A percentile compares a stretch with the other conserved stretches of the same genome.
Evolutionary conservation across 2,329 filamentous ascomycete species (phyloP).

Genomic region (Xylariaceae sp.): DNA sequence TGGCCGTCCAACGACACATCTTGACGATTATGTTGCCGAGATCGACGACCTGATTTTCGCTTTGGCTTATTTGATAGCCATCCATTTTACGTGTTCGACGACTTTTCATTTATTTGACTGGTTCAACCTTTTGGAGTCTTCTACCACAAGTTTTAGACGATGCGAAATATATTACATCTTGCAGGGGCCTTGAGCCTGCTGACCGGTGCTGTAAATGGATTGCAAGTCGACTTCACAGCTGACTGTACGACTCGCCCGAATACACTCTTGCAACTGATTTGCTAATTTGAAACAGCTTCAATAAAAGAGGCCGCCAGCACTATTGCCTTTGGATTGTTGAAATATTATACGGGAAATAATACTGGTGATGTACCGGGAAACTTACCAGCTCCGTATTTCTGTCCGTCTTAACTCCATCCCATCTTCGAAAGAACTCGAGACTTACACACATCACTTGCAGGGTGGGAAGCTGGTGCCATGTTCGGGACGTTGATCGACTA

Average conservation of each 20-base stretch:
- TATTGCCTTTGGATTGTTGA: conserved; percentile 30
- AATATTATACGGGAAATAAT: conserved; percentile 47
- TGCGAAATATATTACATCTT: conserved; percentile 21
- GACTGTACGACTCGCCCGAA: conserved; percentile 27
- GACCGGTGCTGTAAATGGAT: conserved; percentile 24
- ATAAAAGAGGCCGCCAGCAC: conserved; percentile 39
- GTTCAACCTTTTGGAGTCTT: too few relatives aligned
- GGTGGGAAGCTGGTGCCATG: conserved; percentile 72
- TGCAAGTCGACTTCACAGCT: conserved; percentile 32
- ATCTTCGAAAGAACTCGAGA: background rate
- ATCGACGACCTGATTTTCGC: background rate
- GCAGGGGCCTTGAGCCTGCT: conserved; percentile 29
- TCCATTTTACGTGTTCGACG: background rate
- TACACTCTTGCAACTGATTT: background rate
- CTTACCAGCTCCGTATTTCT: conserved; percentile 61
- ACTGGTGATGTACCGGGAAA: conserved; percentile 57
- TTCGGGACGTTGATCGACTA: conserved; percentile 70
- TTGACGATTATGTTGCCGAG: background rate
- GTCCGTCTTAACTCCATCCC: conserved; percentile 36
- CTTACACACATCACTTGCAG: conserved; percentile 34
- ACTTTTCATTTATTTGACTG: conserved; percentile 7
- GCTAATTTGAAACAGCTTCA: conserved; percentile 44
- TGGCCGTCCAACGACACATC: background rate
- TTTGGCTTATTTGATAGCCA: conserved; percentile 6
- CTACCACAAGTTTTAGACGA: conserved; percentile 12